phyloP scores from a whole-genome alignment of 2,329 filamentous ascomycete species.

The Dothistroma septosporum region DNA sequence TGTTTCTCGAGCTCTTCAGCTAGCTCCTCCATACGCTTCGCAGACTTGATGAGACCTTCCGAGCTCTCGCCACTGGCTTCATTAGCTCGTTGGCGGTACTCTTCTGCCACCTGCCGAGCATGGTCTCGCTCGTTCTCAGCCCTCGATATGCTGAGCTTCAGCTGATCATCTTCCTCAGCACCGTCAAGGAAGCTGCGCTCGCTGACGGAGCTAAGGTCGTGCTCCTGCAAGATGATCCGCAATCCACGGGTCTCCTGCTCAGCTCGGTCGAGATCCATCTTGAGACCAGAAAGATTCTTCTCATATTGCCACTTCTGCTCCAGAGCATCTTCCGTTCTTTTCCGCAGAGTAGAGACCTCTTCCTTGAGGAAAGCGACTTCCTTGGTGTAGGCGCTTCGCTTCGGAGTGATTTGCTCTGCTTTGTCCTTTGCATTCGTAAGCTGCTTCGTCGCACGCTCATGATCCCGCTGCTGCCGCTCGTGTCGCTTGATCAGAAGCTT shows the following conservation, averaged over 20 bases:
- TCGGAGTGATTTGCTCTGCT: constrained; percentile 62
- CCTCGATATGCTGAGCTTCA: constrained; percentile 65
- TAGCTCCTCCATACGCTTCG: constrained; percentile 73
- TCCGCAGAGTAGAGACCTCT: constrained; percentile 79
- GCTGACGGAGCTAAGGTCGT: constrained; percentile 71
- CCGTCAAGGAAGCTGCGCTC: constrained; percentile 31
- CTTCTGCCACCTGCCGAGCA: constrained; percentile 61
- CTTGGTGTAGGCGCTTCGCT: constrained; percentile 73
- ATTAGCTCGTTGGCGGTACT: constrained; percentile 61
- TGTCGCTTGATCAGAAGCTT: constrained; percentile 82
- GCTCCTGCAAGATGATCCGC: constrained; percentile 70
- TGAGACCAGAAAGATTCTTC: constrained; percentile 79
- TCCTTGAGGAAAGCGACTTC: constrained; percentile 76
- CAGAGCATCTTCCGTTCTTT: constrained; percentile 85
- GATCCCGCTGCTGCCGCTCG: constrained; percentile 76
- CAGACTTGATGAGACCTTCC: constrained; percentile 67
- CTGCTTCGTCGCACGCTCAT: constrained; percentile 71
- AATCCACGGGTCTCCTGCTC: constrained; percentile 89
- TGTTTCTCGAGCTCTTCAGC: constrained; percentile 75
- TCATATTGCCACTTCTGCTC: constrained; percentile 96
- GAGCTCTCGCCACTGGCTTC: constrained; percentile 37
- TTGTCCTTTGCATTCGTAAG: constrained; percentile 76
- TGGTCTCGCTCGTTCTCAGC: constrained; percentile 69
- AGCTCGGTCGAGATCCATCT: constrained; percentile 94
- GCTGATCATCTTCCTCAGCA: constrained; percentile 33